Evolutionary conservation across 1,284 basidiomycete genomes (phyloP).

Genomic region (Leccinum variabile): DNA sequence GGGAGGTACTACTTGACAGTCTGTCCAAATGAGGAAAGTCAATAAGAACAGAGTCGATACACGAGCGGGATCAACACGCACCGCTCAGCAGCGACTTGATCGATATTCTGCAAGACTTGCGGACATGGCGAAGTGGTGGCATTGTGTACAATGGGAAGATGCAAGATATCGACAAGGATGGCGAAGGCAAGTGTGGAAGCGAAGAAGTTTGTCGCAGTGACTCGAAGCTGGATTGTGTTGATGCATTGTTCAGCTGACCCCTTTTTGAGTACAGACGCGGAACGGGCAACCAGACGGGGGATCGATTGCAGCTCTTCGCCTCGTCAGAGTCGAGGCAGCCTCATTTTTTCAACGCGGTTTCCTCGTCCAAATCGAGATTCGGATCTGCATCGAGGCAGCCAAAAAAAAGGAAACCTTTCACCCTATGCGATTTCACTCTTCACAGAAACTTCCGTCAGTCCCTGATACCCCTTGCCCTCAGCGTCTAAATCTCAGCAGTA

Average conservation of each 20-base stretch:
- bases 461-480: slow-evolving; percentile 5
- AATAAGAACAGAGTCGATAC: slow-evolving; percentile 29
- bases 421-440: not conserved
- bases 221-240: slow-evolving; percentile 3
- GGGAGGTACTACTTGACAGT: slow-evolving; percentile 18
- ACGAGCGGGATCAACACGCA: slow-evolving; percentile 19
- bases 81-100: slow-evolving; percentile 36
- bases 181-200: not conserved
- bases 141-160: slow-evolving; percentile 23
- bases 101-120: slow-evolving; percentile 41
- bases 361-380: slow-evolving; percentile 25
- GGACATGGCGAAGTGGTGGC: slow-evolving; percentile 37
- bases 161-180: slow-evolving; percentile 3
- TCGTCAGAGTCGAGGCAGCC: slow-evolving; percentile 36
- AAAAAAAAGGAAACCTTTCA: slow-evolving; percentile 19
- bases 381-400: slow-evolving; percentile 29
- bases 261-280: slow-evolving; percentile 39
- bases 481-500: not conserved
- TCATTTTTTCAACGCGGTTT: slow-evolving; percentile 28
- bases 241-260: slow-evolving; percentile 19
- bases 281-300: slow-evolving; percentile 19
- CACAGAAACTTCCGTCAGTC: slow-evolving; percentile 4
- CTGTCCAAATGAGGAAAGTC: slow-evolving; percentile 35
- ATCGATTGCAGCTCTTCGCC: slow-evolving; percentile 31
- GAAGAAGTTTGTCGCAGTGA: slow-evolving; percentile 9